A percentile compares a stretch with the other conserved stretches of the same genome.
Conservation (phyloP, 2,329 filamentous ascomycete species). For the Lasiodiplodia sp. region DNA sequence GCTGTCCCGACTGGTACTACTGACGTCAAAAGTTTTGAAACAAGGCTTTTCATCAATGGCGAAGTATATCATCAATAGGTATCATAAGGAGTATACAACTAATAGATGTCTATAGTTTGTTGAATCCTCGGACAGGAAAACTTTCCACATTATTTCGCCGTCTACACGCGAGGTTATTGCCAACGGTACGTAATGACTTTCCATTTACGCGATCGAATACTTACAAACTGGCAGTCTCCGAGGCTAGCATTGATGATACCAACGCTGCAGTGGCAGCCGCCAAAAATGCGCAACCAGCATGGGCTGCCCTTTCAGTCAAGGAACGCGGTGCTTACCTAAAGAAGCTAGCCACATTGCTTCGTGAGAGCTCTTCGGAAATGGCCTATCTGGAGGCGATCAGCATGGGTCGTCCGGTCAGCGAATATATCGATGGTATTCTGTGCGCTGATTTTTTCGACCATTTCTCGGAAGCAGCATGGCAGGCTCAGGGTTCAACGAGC, state of each 20-base stretch:
- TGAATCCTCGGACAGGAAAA: slow-evolving; percentile 38
- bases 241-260: slow-evolving; percentile 36
- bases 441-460: slow-evolving; percentile 47
- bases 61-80: too few species aligned
- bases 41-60: too few species aligned
- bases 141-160: slow-evolving; percentile 40
- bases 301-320: slow-evolving; percentile 44
- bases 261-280: slow-evolving; percentile 38
- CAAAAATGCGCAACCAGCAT: slow-evolving; percentile 39
- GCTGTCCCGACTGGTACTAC: too few species aligned
- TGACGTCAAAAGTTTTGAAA: too few species aligned
- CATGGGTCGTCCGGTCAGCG: slow-evolving; percentile 29
- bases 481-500: slow-evolving; percentile 40
- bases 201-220: too few species aligned
- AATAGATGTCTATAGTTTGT: slow-evolving; percentile 37
- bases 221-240: slow-evolving; percentile 25
- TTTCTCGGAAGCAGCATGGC: slow-evolving; percentile 48
- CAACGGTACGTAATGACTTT: slow-evolving; percentile 32
- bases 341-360: slow-evolving; percentile 50
- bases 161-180: slow-evolving; percentile 39
- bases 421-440: slow-evolving; percentile 48
- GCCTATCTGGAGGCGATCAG: slow-evolving; percentile 31
- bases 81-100: too few species aligned
- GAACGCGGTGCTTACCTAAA: slow-evolving; percentile 51
- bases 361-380: slow-evolving; percentile 19